Base-by-base conservation (phyloP, 768 basidiomycete species). In the Xerocomellus dryophilus region DNA sequence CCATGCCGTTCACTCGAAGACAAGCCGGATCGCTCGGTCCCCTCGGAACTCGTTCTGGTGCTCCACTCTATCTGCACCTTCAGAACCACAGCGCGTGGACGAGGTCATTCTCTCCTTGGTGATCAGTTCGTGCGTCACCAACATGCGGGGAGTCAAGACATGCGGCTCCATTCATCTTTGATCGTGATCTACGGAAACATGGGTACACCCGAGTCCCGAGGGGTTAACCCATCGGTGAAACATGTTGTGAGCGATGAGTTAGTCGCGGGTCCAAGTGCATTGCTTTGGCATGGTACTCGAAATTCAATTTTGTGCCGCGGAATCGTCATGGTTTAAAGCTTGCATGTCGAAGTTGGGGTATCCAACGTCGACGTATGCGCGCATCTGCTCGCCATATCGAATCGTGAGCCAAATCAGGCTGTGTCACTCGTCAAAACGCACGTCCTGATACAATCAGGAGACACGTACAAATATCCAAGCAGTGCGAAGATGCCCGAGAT, bases 381-480 rank as follows among this genome's bases (percentile, higher is more conserved):
- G 74, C 72, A 87, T 76, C 49, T 73, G 70, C 21, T 76, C 75
- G 5, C 84, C 85, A 43, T 84, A 81, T 21, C 67, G 71, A 40
- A 87, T 80, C 2, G 78, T 80, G 17, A 74, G 56, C 71, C 73
- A 78, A 3, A 87, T 57, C 5, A 84, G 45, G 12, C 85, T 86
- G 52, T 51, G 32, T 39, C 53, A 29, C 27, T 23, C 47, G 45
- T 56, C 44, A 56, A 25, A 35, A 18, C 14, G 12, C 20, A 20
- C 3, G 21, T 17, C 14, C 21, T 29, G n/a, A 48, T 23, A 46
- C 40, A 20, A 15, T 44, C 14, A 27, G 18, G 7, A 14, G 40
- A 14, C 15, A 70, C 84, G 61, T 61, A 86, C 85, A 71, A 61
- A 59, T 79, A 82, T 11, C 81, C 84, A 2, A 76, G 8, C 76